These are phyloP conservation scores for Saturnispora silvae DNA, from an alignment of 805 yeast species.

Conservation along the genomic window DNA sequence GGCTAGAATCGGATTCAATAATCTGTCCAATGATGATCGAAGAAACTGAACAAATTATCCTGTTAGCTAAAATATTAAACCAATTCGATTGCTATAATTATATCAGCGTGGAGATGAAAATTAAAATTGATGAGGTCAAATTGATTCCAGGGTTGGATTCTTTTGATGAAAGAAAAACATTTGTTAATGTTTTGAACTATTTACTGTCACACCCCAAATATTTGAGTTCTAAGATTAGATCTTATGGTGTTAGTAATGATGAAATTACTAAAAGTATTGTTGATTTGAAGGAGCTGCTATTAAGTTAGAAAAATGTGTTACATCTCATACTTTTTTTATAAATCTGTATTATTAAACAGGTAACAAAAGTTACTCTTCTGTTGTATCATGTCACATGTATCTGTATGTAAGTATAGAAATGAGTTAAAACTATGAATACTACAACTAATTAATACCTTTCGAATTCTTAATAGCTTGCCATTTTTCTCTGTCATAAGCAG, in stretches of 20 bases:
- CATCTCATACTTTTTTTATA: too few species aligned
- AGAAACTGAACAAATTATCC: constrained; percentile 59
- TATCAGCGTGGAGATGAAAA: constrained; percentile 19
- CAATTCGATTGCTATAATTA: constrained; percentile 43
- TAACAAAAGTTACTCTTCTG: too few species aligned
- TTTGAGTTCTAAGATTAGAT: constrained; percentile 54
- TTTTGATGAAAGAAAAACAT: constrained; percentile 44
- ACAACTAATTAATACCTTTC: too few species aligned
- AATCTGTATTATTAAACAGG: too few species aligned
- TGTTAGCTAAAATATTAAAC: constrained; percentile 49
- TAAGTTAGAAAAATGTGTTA: constrained; percentile 12
- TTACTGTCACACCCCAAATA: constrained; percentile 81
- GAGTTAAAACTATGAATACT: too few species aligned
- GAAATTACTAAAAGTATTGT: constrained; percentile 39
- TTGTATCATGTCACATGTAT: too few species aligned
- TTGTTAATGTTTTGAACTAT: constrained; percentile 54
- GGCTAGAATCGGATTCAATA: constrained; percentile 45
- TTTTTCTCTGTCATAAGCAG: constrained; percentile 56
- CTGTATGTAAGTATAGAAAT: too few species aligned
- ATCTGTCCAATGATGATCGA: constrained; percentile 40
- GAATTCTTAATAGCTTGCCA: constrained; percentile 47
- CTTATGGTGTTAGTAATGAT: constrained; percentile 44
- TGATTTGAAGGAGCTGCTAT: constrained; percentile 37
- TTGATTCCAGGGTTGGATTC: constrained; percentile 53
- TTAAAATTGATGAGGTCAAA: constrained; percentile 13